Conservation (phyloP, 2,329 filamentous ascomycete species). For the Stenocarpella maydis region DNA sequence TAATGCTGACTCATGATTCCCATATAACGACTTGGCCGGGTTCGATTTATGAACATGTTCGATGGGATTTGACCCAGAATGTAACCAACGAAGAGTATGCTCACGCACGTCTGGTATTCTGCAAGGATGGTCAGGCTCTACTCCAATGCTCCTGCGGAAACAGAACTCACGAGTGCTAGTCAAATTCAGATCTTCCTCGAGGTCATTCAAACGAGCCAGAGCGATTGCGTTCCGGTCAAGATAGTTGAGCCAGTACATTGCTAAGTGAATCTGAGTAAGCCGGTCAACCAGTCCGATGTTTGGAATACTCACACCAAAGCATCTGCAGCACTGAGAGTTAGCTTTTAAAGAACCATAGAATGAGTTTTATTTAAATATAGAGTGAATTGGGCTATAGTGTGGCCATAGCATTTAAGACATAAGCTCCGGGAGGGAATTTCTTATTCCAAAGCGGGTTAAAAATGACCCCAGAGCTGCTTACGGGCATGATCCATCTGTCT, state of each 20-base stretch:
- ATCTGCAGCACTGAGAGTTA: too few species aligned
- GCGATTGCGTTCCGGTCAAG: constrained; percentile 65
- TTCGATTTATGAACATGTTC: constrained; percentile 40
- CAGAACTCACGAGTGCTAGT: constrained; percentile 43
- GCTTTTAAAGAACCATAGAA: too few species aligned
- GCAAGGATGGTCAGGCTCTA: not conserved
- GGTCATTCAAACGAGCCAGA: constrained; percentile 60
- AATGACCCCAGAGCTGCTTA: too few species aligned
- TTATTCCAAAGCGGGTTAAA: too few species aligned
- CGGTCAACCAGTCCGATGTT: fast-evolving
- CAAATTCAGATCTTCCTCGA: constrained; percentile 60
- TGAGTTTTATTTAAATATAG: too few species aligned
- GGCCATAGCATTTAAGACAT: too few species aligned
- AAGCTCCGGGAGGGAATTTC: too few species aligned
- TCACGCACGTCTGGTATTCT: constrained; percentile 58
- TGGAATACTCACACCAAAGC: constrained; percentile 39
- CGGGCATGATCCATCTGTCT: constrained; percentile 50
- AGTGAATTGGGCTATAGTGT: too few species aligned
- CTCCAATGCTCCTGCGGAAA: not conserved
- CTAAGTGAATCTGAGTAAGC: not conserved
- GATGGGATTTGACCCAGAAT: constrained; percentile 38
- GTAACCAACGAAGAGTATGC: constrained; percentile 60
- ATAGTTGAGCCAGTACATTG: constrained; percentile 36
- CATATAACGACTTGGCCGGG: constrained; percentile 53
- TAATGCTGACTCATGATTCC: constrained; percentile 37